phyloP scores from a whole-genome alignment of 345 rosid genomes.

The Citrus australasica region DNA sequence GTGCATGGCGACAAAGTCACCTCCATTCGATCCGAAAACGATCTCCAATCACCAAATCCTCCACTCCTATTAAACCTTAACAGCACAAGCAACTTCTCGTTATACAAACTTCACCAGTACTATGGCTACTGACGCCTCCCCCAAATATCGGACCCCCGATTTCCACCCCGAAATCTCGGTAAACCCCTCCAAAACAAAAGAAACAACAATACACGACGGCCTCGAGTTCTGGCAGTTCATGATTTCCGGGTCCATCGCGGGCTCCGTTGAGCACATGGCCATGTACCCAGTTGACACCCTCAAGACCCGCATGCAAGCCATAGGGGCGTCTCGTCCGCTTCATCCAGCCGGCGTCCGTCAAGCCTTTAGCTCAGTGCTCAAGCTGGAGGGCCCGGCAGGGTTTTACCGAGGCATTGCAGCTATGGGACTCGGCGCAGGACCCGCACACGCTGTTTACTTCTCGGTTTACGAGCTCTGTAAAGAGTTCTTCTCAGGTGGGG shows the following conservation, averaged over 20 bases:
- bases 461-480: conserved; percentile 65
- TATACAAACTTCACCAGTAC: background rate
- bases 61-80: conserved; percentile 3
- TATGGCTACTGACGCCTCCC: conserved; percentile 59
- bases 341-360: conserved; percentile 45
- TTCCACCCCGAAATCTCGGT: conserved; percentile 40
- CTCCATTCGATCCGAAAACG: conserved; percentile 19
- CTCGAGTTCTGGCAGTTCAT: conserved; percentile 94
- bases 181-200: conserved; percentile 5
- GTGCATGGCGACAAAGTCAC: conserved; percentile 14
- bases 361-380: conserved; percentile 48
- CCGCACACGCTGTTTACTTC: conserved; percentile 77
- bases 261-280: conserved; percentile 86
- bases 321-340: conserved; percentile 42
- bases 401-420: conserved; percentile 73
- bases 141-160: conserved; percentile 49
- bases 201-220: conserved; percentile 48
- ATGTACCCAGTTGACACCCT: conserved; percentile 83
- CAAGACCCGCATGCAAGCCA: conserved; percentile 79
- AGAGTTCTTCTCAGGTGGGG: conserved; percentile 40
- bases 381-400: conserved; percentile 47
- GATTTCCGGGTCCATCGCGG: conserved; percentile 94
- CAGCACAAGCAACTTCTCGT: background rate
- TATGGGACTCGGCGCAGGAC: conserved; percentile 83
- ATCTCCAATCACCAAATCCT: conserved; percentile 13